A percentile compares a stretch with the other conserved stretches of the same genome.
These are phyloP conservation scores for Wickerhamiella bombiphila DNA, from an alignment of 805 yeast genomes.

Conservation along the genomic window DNA sequence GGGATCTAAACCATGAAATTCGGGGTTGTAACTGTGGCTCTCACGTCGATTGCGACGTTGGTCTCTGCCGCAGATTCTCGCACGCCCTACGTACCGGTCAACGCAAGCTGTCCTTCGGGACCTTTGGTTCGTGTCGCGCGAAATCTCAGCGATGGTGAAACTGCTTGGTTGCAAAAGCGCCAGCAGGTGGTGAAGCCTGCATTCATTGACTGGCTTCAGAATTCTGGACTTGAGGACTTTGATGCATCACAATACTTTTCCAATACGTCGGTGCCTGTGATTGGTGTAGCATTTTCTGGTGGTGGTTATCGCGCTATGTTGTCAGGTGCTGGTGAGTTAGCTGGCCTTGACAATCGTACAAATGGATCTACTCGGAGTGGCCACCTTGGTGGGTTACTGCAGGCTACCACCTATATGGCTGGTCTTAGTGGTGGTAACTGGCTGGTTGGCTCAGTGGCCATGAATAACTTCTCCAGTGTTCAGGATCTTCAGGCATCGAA, in stretches of 20 bases:
- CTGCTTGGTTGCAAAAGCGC: conserved; percentile 21
- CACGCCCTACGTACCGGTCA: conserved; percentile 34
- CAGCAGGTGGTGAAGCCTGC: conserved; percentile 24
- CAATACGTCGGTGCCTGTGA: conserved; percentile 17
- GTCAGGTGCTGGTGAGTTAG: conserved; percentile 39
- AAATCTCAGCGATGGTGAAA: conserved; percentile 19
- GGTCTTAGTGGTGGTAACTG: conserved; percentile 67
- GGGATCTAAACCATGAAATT: not conserved
- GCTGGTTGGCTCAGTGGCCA: conserved; percentile 38
- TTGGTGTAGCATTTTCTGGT: conserved; percentile 50
- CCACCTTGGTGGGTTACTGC: conserved; percentile 39
- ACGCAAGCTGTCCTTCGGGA: conserved; percentile 30
- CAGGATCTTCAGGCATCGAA: conserved; percentile 16
- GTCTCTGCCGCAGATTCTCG: no score
- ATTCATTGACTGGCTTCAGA: conserved; percentile 31
- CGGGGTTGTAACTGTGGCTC: not conserved
- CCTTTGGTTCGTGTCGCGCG: conserved; percentile 23
- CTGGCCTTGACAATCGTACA: conserved; percentile 37
- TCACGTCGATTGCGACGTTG: not conserved
- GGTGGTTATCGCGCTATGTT: conserved; percentile 72
- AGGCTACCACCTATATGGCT: conserved; percentile 39
- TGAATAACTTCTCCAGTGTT: conserved; percentile 28
- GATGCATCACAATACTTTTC: conserved; percentile 27
- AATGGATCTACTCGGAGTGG: conserved; percentile 22
- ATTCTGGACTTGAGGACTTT: conserved; percentile 34